phyloP scores from a whole-genome alignment of 176 grass and related monocot species.

The Poa pratensis region DNA sequence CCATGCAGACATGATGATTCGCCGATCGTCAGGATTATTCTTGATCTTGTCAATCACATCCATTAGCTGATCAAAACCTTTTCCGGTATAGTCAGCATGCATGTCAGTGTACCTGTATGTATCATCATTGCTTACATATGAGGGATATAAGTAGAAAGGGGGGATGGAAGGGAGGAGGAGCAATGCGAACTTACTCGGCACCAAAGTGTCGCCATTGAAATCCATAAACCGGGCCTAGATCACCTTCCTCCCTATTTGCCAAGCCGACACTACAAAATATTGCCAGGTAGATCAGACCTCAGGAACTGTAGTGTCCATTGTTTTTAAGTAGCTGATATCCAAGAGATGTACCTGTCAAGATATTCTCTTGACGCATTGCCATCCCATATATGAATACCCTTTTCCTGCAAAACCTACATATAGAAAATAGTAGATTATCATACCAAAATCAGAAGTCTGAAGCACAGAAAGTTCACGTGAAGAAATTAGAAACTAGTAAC shows the following conservation, averaged over 20 bases:
- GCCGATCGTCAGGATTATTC: constrained; percentile 80
- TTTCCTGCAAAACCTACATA: constrained; percentile 77
- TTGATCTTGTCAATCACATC: constrained; percentile 91
- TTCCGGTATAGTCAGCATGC: constrained; percentile 81
- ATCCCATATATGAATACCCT: constrained; percentile 89
- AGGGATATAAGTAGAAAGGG: neutral
- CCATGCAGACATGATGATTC: constrained; percentile 84
- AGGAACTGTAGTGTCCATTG: neutral
- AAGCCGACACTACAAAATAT: constrained; percentile 71
- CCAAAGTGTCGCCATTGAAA: constrained; percentile 95
- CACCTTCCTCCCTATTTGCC: constrained; percentile 73
- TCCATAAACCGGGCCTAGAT: constrained; percentile 84
- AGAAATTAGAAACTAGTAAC: neutral
- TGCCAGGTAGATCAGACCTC: constrained; percentile 20
- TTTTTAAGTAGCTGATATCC: neutral
- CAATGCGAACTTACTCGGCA: constrained; percentile 62
- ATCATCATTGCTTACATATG: neutral
- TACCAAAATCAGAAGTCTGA: constrained; percentile 1
- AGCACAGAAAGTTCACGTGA: neutral
- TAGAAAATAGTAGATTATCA: neutral
- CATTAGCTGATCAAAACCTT: constrained; percentile 82
- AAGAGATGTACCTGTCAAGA: constrained; percentile 70
- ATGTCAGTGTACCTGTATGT: constrained; percentile 66
- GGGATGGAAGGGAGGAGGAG: neutral
- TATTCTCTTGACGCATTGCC: constrained; percentile 92